Conservation (phyloP, 2,329 filamentous ascomycete genomes). For the Verticillium tricorpus region DNA sequence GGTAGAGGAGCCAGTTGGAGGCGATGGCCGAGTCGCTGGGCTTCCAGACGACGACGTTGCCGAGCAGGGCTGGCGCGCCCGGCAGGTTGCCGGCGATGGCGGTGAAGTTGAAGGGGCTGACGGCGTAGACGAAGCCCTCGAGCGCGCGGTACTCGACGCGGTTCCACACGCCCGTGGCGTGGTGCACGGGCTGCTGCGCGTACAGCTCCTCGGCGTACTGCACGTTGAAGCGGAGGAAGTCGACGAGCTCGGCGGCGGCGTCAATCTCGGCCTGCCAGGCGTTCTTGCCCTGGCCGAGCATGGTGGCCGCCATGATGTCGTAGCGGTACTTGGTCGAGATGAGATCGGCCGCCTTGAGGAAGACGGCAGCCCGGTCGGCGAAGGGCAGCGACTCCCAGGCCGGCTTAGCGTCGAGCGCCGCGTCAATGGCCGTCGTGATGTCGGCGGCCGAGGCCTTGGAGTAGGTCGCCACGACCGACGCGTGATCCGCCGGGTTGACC, state of each 20-base stretch:
- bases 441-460: conserved; percentile 75
- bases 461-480: conserved; percentile 73
- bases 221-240: conserved; percentile 93
- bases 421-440: conserved; percentile 74
- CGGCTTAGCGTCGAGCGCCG: conserved; percentile 79
- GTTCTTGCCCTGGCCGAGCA: conserved; percentile 97
- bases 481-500: conserved; percentile 78
- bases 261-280: conserved; percentile 99
- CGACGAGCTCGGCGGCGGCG: conserved; percentile 82
- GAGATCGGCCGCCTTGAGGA: conserved; percentile 92
- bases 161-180: conserved; percentile 86
- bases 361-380: conserved; percentile 84
- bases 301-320: conserved; percentile 92
- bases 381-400: conserved; percentile 86
- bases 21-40: conserved; percentile 84
- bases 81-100: conserved; percentile 87
- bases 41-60: conserved; percentile 96
- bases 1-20: conserved; percentile 87
- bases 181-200: conserved; percentile 77
- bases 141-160: conserved; percentile 83
- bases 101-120: conserved; percentile 96
- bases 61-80: conserved; percentile 78
- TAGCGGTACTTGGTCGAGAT: conserved; percentile 91
- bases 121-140: conserved; percentile 92
- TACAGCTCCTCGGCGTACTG: conserved; percentile 91